Evolutionary conservation across 768 basidiomycete genomes (phyloP).

Genomic region (Lactarius trivialis): DNA sequence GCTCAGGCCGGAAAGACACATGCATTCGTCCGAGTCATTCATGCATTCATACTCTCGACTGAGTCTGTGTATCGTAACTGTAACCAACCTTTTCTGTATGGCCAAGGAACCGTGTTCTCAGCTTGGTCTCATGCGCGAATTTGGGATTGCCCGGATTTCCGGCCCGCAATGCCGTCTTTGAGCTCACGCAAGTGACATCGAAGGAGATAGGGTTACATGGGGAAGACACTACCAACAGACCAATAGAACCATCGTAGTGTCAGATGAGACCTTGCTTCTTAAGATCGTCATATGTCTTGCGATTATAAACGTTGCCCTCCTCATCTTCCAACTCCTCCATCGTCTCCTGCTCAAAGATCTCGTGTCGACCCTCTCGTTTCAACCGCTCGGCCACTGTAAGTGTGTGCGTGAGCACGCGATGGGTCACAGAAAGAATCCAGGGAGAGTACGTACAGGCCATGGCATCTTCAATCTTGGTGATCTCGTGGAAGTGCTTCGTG

Average conservation of each 20-base stretch:
- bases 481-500: conserved; percentile 99
- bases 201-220: neutral
- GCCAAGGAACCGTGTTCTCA: too few relatives aligned
- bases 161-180: too few relatives aligned
- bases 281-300: conserved; percentile 95
- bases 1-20: too few relatives aligned
- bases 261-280: conserved; percentile 91
- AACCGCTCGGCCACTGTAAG: conserved; percentile 87
- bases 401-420: neutral
- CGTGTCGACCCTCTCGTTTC: conserved; percentile 93
- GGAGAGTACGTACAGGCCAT: conserved; percentile 64
- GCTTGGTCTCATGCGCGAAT: too few relatives aligned
- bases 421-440: neutral
- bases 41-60: too few relatives aligned
- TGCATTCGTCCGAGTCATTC: too few relatives aligned
- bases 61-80: too few relatives aligned
- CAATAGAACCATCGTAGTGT: neutral
- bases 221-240: neutral
- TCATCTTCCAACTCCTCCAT: conserved; percentile 99
- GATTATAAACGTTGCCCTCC: conserved; percentile 97
- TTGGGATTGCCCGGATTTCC: too few relatives aligned
- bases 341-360: conserved; percentile 87
- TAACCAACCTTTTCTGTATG: too few relatives aligned
- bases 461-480: conserved; percentile 95
- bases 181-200: neutral